A percentile compares a stretch with the other conserved stretches of the same genome.
These are phyloP conservation scores for Trypanosoma grayi DNA, from an alignment of 208 protist genomes.

Conservation along the genomic window DNA sequence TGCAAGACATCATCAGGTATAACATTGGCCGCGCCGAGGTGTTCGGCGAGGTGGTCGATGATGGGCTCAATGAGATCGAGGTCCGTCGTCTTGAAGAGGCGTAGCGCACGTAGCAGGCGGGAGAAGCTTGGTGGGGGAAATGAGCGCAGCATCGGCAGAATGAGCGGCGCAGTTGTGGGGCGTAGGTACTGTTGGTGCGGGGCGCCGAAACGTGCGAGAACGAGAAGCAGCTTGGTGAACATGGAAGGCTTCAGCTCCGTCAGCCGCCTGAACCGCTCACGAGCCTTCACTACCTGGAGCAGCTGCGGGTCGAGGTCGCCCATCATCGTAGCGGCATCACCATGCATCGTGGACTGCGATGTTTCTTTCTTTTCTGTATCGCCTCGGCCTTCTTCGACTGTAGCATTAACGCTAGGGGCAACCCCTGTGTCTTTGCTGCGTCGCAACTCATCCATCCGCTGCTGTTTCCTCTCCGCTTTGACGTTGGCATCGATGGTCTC, in stretches of 20 bases:
- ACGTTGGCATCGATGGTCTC: constrained; percentile 46
- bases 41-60: constrained; percentile 34
- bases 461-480: constrained; percentile 30
- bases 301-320: constrained; percentile 22
- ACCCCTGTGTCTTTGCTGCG: background rate
- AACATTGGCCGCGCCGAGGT: background rate
- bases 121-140: constrained; percentile 72
- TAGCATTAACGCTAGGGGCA: background rate
- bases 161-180: constrained; percentile 43
- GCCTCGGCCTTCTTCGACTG: background rate
- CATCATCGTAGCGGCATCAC: background rate
- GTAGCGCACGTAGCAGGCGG: constrained; percentile 53
- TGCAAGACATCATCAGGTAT: constrained; percentile 18
- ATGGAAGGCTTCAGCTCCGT: constrained; percentile 57
- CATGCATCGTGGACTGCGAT: background rate
- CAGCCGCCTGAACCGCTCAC: constrained; percentile 37
- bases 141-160: constrained; percentile 49
- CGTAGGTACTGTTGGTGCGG: constrained; percentile 82
- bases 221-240: constrained; percentile 64
- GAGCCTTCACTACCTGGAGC: constrained; percentile 16
- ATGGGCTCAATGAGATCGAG: constrained; percentile 49
- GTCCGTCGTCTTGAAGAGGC: constrained; percentile 46
- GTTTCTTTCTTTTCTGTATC: background rate
- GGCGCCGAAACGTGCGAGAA: constrained; percentile 54
- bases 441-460: constrained; percentile 17